Evolutionary conservation across 176 grass and related monocot genomes (phyloP), one percentile per base, ranked within the genome.

Genomic region (Aegilops sharonensis): DNA sequence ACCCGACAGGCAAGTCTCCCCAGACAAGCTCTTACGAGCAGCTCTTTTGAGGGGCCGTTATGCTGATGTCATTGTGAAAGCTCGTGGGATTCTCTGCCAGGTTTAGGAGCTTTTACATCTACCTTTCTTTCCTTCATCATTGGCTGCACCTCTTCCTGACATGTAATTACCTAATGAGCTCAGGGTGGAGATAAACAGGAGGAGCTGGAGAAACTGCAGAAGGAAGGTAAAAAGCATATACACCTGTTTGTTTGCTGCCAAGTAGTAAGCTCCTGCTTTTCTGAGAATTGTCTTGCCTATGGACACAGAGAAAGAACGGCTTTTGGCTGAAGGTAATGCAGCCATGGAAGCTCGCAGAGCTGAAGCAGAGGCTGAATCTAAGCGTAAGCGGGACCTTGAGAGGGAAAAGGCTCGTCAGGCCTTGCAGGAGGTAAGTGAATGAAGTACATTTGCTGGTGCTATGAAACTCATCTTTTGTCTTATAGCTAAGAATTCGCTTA

Each of bases 251-350:
- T 76, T 86, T 23, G 31, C 37, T 66, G n/a, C 14, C 23, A 60
- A 65, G 43, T 52, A 73, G 50, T 13, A 54, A 70, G 7, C 27
- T 39, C 60, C 65, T 43, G 6, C 70, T 66, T 45, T 21, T 23
- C 84, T 81, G 25, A 72, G 13, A 40, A 21, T 6, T 78, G 7
- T 63, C 1, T 30, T 88, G 3, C 27, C 23, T 52, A 6, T 83
- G 68, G 66, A 75, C 84, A 86, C 88, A 98, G 96, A 94, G 77
- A 98, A 91, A 88, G 93, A 90, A 37, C 79, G 91, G 15, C 68
- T 98, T 66, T 89, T 95, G 76, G 92, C 93, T 52, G 96, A 98
- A 92, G 96, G 93, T 48, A 98, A 94, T 85, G 93, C 90, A 37
- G 96, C 89, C 76, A 93, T 95, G 92, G 96, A 98, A 71, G 92